phyloP scores from a whole-genome alignment of 352 stramenopile species.

The Phytophthora cactorum region DNA sequence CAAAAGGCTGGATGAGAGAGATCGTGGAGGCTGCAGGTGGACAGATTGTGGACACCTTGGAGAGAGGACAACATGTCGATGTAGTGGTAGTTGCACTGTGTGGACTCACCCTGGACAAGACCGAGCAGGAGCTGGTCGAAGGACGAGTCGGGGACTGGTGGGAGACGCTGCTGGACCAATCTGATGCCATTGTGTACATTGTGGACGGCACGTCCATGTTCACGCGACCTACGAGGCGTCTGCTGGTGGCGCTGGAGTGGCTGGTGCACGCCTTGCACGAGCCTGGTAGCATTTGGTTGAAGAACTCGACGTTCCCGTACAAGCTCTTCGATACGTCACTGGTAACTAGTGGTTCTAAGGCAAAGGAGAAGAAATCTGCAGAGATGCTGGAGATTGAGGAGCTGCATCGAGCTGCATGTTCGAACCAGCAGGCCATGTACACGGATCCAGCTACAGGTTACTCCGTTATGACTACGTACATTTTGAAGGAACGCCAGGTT shows the following conservation, averaged over 20 bases:
- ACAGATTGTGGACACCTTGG: slow-evolving; percentile 40
- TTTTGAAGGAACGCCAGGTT: slow-evolving; percentile 73
- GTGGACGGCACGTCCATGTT: slow-evolving; percentile 83
- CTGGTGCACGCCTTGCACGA: slow-evolving; percentile 52
- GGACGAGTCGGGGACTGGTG: slow-evolving; percentile 56
- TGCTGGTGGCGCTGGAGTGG: slow-evolving; percentile 67
- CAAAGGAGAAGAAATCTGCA: slow-evolving; percentile 19
- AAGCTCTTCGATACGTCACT: slow-evolving; percentile 38
- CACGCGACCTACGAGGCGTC: slow-evolving; percentile 61
- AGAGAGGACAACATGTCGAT: slow-evolving; percentile 32
- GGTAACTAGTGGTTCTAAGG: slow-evolving; percentile 3
- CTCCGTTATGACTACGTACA: slow-evolving; percentile 87
- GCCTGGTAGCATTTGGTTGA: slow-evolving; percentile 31
- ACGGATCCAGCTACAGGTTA: slow-evolving; percentile 87
- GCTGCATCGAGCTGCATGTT: slow-evolving; percentile 75
- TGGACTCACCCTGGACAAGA: slow-evolving; percentile 55
- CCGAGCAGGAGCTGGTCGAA: slow-evolving; percentile 43
- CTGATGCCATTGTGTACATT: slow-evolving; percentile 41
- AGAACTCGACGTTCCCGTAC: slow-evolving; percentile 48
- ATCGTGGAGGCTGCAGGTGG: slow-evolving; percentile 60
- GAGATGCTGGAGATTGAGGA: slow-evolving; percentile 62
- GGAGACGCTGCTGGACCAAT: slow-evolving; percentile 22
- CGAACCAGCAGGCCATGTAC: slow-evolving; percentile 76
- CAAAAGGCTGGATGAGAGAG: slow-evolving; percentile 71
- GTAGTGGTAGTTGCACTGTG: slow-evolving; percentile 70